These are phyloP conservation scores for Fusarium longipes DNA, from an alignment of 2,329 filamentous ascomycete species.

Conservation along the genomic window DNA sequence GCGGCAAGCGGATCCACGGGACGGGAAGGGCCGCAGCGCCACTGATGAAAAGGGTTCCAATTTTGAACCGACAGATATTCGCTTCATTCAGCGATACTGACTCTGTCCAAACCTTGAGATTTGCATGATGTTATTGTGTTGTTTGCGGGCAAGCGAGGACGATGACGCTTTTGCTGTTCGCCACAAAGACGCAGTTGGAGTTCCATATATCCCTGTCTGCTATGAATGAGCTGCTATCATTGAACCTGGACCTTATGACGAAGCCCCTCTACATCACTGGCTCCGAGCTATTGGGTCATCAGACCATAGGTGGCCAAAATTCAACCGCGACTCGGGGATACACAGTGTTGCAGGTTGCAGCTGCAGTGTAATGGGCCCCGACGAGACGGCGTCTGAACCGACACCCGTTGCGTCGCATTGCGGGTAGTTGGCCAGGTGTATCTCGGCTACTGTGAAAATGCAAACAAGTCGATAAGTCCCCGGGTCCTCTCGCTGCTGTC, in stretches of 20 bases:
- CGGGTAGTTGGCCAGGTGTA: constrained; percentile 4
- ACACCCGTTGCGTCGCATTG: constrained; percentile 5
- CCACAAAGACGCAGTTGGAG: constrained; percentile 1
- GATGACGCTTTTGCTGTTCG: background rate
- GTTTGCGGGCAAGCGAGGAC: background rate
- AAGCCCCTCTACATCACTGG: constrained; percentile 22
- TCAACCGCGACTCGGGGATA: constrained; percentile 41
- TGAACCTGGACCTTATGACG: constrained; percentile 30
- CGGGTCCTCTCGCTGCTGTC: no score
- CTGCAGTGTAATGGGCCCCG: constrained; percentile 28
- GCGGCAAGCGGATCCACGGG: constrained; percentile 40
- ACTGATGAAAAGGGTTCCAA: constrained; percentile 28
- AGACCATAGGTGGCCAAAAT: constrained; percentile 22
- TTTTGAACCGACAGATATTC: constrained; percentile 8
- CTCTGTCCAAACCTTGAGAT: background rate
- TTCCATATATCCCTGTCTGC: constrained; percentile 4
- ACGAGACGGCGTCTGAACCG: constrained; percentile 12
- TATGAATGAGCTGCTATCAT: background rate
- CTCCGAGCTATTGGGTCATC: constrained; percentile 32
- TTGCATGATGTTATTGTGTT: constrained; percentile 5
- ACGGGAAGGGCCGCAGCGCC: constrained; percentile 45
- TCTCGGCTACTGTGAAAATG: constrained; percentile 22
- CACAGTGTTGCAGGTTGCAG: constrained; percentile 40
- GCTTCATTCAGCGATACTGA: constrained; percentile 7
- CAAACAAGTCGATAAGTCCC: background rate